Evolutionary conservation across 2,329 filamentous ascomycete genomes (phyloP), one percentile per base, ranked within the genome.

Genomic region (Trichoderma arundinaceum): DNA sequence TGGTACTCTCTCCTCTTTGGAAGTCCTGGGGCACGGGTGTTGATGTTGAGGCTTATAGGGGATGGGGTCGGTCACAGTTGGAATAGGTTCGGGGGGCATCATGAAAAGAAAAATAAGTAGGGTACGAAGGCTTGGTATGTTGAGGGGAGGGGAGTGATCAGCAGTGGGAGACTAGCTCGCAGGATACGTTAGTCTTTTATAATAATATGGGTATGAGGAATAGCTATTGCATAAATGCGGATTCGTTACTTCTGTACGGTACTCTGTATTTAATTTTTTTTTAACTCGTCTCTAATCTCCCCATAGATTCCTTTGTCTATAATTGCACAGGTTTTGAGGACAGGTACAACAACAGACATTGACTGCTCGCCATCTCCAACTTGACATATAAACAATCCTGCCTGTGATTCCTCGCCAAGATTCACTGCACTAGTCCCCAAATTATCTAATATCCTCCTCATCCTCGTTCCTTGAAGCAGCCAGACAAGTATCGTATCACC

Each of bases 401-500:
- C 12, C 10, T 41, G 39, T 10, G 9, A 41, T 6, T n/a, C 13
- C 22, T 51, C 7, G 39, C 39, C 28, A 38, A n/a, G 7, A 32
- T 51, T 7, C 48, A n/a, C 38, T 19, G 35, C 52, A 4, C 28
- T 15, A 46, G n/a, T 17, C 2, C 52, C 3, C 22, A 33, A 33
- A 38, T 33, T 17, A 17, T 33, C 41, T 17, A 4, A 39, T 49
- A 56, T 57, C 44, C 33, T 51, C 22, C 43, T 48, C 43, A 9
- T 35, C 7, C 10, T 19, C 51, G 9, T 28, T 33, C 6, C 32
- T 41, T 17, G 1, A 6, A 5, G 6, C n/a, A 39, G n/a, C 19
- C 19, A 15, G 4, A 7, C 35, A 33, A 28, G 4, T 3, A 17
- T 19, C 2, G 8, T 3, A 52, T 59, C 68, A 72, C 68, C 72